phyloP scores from a whole-genome alignment of 768 basidiomycete genomes.

The Leucocoprinus sp. region DNA sequence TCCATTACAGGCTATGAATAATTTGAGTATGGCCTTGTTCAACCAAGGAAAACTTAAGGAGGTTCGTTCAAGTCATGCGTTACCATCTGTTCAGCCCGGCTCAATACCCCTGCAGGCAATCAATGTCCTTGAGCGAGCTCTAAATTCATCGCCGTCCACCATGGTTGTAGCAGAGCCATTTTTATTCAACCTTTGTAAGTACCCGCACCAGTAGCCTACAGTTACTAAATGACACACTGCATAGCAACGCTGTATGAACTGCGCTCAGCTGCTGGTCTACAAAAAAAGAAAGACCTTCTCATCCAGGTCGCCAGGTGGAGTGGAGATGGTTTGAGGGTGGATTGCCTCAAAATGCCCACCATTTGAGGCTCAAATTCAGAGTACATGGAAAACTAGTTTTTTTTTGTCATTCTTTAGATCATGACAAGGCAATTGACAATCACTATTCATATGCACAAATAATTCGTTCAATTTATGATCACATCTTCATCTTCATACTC shows the following conservation, averaged over 20 bases:
- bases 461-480: background rate
- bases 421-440: no score
- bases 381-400: background rate
- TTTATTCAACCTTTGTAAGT: constrained; percentile 76
- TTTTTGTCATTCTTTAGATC: background rate
- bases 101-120: constrained; percentile 42
- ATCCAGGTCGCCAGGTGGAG: constrained; percentile 80
- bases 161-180: constrained; percentile 76
- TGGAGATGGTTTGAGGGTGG: constrained; percentile 71
- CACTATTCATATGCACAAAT: no score
- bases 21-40: constrained; percentile 63
- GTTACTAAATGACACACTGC: background rate
- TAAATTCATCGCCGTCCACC: constrained; percentile 58
- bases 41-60: constrained; percentile 67
- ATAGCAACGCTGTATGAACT: constrained; percentile 83
- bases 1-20: constrained; percentile 55
- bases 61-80: constrained; percentile 26
- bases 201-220: background rate
- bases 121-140: constrained; percentile 53
- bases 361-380: constrained; percentile 23
- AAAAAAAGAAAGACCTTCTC: constrained; percentile 69
- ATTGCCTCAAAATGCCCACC: constrained; percentile 73
- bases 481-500: constrained; percentile 1
- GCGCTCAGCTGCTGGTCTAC: constrained; percentile 59
- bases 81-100: background rate